Evolutionary conservation across 768 basidiomycete genomes (phyloP).

Genomic region (Tulasnella sp.): DNA sequence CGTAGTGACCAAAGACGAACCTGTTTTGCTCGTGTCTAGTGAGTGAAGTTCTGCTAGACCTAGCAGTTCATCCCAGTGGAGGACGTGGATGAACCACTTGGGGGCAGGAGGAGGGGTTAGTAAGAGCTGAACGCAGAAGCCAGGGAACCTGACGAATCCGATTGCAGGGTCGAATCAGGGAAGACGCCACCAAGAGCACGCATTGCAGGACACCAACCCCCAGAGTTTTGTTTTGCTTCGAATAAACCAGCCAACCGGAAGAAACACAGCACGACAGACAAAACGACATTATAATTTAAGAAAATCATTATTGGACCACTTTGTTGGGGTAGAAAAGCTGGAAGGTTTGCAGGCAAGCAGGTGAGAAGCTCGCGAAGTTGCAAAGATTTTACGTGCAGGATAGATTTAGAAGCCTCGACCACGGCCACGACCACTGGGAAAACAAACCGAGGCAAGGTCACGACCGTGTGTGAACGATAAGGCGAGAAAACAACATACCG

Average conservation of each 20-base stretch:
- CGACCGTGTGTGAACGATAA: background rate
- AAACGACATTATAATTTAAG: slow-evolving; percentile 12
- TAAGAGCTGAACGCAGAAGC: slow-evolving; percentile 10
- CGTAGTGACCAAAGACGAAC: background rate
- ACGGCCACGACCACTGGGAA: slow-evolving; percentile 21
- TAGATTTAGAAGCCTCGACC: slow-evolving; percentile 25
- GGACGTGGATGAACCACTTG: slow-evolving; percentile 11
- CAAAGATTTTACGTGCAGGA: background rate
- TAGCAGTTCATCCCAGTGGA: slow-evolving; percentile 19
- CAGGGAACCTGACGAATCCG: slow-evolving; percentile 12
- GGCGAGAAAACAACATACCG: slow-evolving; percentile 55
- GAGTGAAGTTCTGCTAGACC: background rate
- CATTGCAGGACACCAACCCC: background rate
- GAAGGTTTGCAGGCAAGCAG: slow-evolving; percentile 6
- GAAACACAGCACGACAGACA: background rate
- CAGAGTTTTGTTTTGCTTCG: background rate
- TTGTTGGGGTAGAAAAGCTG: background rate
- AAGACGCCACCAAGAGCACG: background rate
- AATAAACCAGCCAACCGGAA: background rate
- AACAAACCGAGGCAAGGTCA: background rate
- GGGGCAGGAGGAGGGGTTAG: slow-evolving; percentile 11
- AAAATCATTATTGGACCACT: background rate
- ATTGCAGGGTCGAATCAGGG: slow-evolving; percentile 19
- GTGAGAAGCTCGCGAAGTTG: background rate
- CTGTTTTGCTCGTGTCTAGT: background rate